Evolutionary conservation across 768 basidiomycete genomes (phyloP).

Genomic region (Saitozyma sp.): DNA sequence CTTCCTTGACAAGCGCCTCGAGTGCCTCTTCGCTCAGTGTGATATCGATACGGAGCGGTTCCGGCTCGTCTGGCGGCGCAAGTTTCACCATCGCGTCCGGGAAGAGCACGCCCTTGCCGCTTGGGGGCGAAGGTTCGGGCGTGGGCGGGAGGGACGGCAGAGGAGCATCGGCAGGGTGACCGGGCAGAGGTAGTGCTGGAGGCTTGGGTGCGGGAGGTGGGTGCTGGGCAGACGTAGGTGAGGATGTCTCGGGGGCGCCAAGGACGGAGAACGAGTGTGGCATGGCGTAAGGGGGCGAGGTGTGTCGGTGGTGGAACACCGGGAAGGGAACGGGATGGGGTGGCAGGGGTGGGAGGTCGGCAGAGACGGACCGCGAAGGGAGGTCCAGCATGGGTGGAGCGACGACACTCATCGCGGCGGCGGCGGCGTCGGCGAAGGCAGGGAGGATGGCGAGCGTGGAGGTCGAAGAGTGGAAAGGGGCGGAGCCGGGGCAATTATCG

Average conservation of each 20-base stretch:
- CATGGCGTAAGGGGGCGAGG: slow-evolving; percentile 33
- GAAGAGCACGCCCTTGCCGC: slow-evolving; percentile 23
- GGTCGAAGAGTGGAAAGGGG: too few relatives aligned
- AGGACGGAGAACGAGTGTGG: slow-evolving; percentile 41
- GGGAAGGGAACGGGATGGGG: slow-evolving; percentile 24
- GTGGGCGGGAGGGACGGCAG: slow-evolving; percentile 27
- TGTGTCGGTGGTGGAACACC: slow-evolving; percentile 39
- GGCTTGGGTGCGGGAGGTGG: slow-evolving; percentile 34
- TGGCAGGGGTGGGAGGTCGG: too few relatives aligned
- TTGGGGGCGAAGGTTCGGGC: slow-evolving; percentile 35
- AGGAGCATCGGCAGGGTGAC: slow-evolving; percentile 11
- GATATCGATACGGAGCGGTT: not conserved
- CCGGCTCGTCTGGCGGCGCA: slow-evolving; percentile 36
- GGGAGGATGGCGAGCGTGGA: too few relatives aligned
- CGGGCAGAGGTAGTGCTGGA: slow-evolving; percentile 15
- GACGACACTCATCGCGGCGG: too few relatives aligned
- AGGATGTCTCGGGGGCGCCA: slow-evolving; percentile 22
- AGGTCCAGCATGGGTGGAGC: too few relatives aligned
- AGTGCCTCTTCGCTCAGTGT: not conserved
- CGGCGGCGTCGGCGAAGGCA: too few relatives aligned
- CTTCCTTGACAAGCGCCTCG: not conserved
- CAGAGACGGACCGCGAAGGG: too few relatives aligned
- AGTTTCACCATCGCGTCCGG: slow-evolving; percentile 38
- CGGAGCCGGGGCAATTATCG: too few relatives aligned
- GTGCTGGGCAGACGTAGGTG: slow-evolving; percentile 5